These are phyloP conservation scores for Naganishia antarctica DNA, from an alignment of 768 basidiomycete genomes.

Conservation along the genomic window DNA sequence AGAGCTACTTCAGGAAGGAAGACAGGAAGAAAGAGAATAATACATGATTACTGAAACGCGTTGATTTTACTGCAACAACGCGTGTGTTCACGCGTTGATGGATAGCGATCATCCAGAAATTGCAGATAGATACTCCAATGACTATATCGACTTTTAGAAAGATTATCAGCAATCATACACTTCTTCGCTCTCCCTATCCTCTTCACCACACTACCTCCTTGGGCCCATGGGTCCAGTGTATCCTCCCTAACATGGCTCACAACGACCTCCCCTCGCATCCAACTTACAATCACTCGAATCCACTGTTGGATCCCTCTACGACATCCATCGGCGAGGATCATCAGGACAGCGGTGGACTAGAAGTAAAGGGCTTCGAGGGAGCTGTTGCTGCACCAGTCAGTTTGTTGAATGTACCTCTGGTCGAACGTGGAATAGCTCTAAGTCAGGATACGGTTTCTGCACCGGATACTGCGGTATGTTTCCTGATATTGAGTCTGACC, in stretches of 20 bases:
- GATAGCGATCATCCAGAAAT: no score
- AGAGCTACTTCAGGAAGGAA: no score
- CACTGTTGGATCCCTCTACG: slow-evolving; percentile 21
- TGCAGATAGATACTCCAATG: no score
- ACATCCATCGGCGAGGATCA: slow-evolving; percentile 12
- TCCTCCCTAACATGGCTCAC: not conserved
- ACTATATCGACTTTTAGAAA: no score
- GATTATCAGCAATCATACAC: no score
- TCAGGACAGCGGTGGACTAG: not conserved
- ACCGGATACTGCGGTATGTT: not conserved
- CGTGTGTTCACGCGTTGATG: no score
- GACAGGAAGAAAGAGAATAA: no score
- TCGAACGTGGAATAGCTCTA: not conserved
- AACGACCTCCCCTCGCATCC: slow-evolving; percentile 23
- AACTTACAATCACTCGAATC: slow-evolving; percentile 23
- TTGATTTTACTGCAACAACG: no score
- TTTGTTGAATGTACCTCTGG: slow-evolving; percentile 1
- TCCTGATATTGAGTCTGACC: not conserved
- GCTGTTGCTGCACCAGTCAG: not conserved
- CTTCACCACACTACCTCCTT: no score
- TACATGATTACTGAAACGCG: no score
- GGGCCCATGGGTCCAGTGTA: not conserved
- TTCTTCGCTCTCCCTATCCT: not conserved
- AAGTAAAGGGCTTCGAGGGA: not conserved
- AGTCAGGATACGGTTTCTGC: slow-evolving; percentile 4